A percentile compares a stretch with the other conserved stretches of the same genome.
Evolutionary conservation across 2,329 filamentous ascomycete species (phyloP).

Genomic region (Zymoseptoria pseudotritici): DNA sequence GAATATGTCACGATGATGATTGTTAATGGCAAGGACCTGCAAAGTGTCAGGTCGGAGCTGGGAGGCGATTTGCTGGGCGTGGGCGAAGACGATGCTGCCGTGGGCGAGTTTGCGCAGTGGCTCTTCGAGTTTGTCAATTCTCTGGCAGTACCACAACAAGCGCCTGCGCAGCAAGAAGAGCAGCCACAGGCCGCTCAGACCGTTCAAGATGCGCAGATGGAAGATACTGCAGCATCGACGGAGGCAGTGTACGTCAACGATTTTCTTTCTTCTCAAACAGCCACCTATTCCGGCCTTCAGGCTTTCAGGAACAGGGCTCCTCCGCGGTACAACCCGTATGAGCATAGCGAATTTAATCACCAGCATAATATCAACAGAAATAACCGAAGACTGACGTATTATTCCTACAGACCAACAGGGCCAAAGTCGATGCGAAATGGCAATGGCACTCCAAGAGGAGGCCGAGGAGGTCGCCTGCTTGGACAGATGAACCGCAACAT

Average conservation of each 20-base stretch:
- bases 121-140: constrained; percentile 78
- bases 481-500: constrained; percentile 66
- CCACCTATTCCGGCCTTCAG: background rate
- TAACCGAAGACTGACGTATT: constrained; percentile 8
- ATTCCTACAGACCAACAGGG: constrained; percentile 66
- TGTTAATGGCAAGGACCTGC: constrained; percentile 85
- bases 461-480: constrained; percentile 72
- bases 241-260: constrained; percentile 38
- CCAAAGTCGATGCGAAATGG: constrained; percentile 89
- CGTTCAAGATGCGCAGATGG: constrained; percentile 65
- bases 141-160: constrained; percentile 44
- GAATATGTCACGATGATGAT: constrained; percentile 98
- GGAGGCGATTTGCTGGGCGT: constrained; percentile 79
- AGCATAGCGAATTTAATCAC: background rate
- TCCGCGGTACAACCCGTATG: background rate
- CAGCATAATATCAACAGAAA: constrained; percentile 11
- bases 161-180: constrained; percentile 11
- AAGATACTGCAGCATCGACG: constrained; percentile 39
- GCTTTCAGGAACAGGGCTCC: background rate
- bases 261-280: background rate
- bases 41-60: constrained; percentile 81
- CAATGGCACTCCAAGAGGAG: constrained; percentile 38
- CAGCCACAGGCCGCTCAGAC: constrained; percentile 12
- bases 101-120: constrained; percentile 81
- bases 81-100: constrained; percentile 72